Conservation (phyloP, 768 basidiomycete species). For the Auricularia sp. region DNA sequence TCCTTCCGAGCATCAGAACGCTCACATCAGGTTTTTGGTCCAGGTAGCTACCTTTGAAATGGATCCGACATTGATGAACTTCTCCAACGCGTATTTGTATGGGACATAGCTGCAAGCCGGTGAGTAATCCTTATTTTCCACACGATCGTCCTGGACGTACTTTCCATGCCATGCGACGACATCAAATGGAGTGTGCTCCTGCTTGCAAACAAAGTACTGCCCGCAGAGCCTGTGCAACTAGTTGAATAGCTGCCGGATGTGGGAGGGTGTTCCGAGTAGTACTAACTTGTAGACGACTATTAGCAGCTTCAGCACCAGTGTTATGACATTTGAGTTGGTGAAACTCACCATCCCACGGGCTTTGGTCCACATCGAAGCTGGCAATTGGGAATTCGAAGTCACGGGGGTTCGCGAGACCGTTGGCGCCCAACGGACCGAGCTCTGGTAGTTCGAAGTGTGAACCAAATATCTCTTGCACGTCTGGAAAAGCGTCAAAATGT, state of each 20-base stretch:
- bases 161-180: conserved; percentile 65
- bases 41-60: conserved; percentile 29
- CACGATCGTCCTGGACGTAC: conserved; percentile 23
- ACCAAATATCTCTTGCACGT: conserved; percentile 56
- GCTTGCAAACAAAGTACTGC: conserved; percentile 40
- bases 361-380: conserved; percentile 54
- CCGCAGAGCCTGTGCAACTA: conserved; percentile 36
- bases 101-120: conserved; percentile 41
- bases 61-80: conserved; percentile 52
- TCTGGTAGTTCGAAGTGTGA: conserved; percentile 54
- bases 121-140: not conserved
- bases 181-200: conserved; percentile 61
- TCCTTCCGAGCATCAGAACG: conserved; percentile 23
- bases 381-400: conserved; percentile 61
- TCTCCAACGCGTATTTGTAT: conserved; percentile 56
- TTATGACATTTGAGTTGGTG: too few relatives aligned
- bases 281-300: conserved; percentile 40
- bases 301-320: too few relatives aligned
- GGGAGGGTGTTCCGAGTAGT: not conserved
- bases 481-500: conserved; percentile 19
- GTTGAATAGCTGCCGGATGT: not conserved
- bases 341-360: conserved; percentile 42
- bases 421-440: conserved; percentile 53
- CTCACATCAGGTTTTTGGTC: not conserved
- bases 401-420: conserved; percentile 54